Evolutionary conservation across 345 rosid genomes (phyloP).

Genomic region (Tarenaya hassleriana): DNA sequence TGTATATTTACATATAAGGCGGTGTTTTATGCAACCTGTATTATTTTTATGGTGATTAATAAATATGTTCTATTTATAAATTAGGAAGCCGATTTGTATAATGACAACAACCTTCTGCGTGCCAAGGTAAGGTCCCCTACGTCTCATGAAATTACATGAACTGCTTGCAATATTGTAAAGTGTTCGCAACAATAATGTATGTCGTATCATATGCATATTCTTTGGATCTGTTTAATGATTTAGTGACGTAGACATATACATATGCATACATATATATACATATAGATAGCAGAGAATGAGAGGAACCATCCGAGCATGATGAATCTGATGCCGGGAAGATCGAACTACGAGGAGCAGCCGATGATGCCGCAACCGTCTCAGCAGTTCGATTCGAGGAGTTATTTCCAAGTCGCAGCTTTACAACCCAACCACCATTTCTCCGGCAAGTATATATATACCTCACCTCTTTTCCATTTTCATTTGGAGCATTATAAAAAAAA

Average conservation of each 20-base stretch:
- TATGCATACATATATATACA: too few relatives aligned
- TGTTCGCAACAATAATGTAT: too few relatives aligned
- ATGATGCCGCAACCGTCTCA: constrained; percentile 45
- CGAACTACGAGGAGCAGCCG: constrained; percentile 55
- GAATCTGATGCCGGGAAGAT: constrained; percentile 80
- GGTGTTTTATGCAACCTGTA: too few relatives aligned
- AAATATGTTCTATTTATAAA: constrained; percentile 3
- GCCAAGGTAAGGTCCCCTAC: constrained; percentile 52
- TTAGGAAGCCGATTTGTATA: constrained; percentile 94
- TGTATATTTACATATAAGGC: too few relatives aligned
- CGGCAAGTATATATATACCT: constrained; percentile 53
- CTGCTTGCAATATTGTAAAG: too few relatives aligned
- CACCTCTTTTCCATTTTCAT: constrained; percentile 80
- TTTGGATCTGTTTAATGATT: too few relatives aligned
- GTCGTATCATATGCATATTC: too few relatives aligned
- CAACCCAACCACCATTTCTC: constrained; percentile 59
- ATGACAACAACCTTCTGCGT: constrained; percentile 86
- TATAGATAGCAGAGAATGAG: constrained; percentile 82
- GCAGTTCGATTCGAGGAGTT: constrained; percentile 62
- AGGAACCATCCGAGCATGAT: constrained; percentile 65
- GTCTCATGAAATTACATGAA: too few relatives aligned
- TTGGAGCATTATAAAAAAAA: too few relatives aligned
- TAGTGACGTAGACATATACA: too few relatives aligned
- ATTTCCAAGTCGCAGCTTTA: constrained; percentile 75
- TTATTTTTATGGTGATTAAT: too few relatives aligned